Conservation (phyloP, 139 green algal species). For the Astrephomene gubernaculifera region DNA sequence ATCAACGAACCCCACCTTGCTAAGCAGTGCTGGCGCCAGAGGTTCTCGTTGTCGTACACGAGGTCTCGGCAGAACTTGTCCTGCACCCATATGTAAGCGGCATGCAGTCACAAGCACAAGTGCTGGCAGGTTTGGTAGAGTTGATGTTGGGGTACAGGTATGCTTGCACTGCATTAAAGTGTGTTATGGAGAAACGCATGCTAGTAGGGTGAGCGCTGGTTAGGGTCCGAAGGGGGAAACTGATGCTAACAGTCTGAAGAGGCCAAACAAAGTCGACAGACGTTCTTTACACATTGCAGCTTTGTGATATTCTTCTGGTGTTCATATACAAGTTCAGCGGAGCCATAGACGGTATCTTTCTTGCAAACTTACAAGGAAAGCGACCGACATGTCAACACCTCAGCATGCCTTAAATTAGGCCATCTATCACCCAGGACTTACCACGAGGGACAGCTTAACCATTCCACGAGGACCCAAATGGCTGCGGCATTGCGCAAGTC, state of each 20-base stretch:
- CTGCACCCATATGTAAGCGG: neutral
- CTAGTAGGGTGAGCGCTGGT: no score
- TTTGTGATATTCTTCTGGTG: no score
- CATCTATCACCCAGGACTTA: neutral
- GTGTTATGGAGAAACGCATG: no score
- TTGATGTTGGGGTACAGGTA: no score
- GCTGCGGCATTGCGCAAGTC: neutral
- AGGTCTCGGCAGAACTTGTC: constrained; percentile 5
- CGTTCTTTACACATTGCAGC: no score
- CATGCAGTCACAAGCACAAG: neutral
- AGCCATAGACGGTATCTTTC: no score
- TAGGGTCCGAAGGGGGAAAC: neutral
- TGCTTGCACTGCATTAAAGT: no score
- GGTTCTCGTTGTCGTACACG: neutral
- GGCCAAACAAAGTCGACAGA: no score
- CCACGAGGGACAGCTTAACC: neutral
- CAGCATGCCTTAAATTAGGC: neutral
- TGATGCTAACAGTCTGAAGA: no score
- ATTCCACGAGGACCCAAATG: constrained; percentile 4
- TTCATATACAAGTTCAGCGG: no score
- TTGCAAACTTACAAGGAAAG: neutral
- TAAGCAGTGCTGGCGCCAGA: neutral
- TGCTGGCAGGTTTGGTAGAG: neutral
- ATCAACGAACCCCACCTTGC: neutral
- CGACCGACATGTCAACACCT: neutral